These are phyloP conservation scores for Mucor indicus DNA, from an alignment of 371 early-diverging fungal species.

Conservation along the genomic window DNA sequence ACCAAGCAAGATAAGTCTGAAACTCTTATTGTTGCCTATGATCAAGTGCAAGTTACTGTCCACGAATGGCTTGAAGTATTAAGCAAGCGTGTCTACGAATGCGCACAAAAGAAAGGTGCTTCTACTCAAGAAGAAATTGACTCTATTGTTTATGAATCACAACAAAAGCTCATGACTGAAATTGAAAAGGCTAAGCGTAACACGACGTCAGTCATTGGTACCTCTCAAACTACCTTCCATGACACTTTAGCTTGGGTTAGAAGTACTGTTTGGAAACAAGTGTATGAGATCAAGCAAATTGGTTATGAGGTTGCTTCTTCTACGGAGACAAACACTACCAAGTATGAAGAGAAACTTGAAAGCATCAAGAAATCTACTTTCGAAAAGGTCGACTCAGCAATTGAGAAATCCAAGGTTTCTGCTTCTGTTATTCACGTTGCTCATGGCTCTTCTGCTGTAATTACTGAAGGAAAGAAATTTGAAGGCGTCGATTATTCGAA, in stretches of 20 bases:
- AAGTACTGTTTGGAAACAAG: slow-evolving; percentile 22
- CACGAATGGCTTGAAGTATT: slow-evolving; percentile 19
- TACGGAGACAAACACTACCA: slow-evolving; percentile 1
- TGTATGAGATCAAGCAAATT: slow-evolving; percentile 17
- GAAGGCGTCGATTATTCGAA: slow-evolving; percentile 24
- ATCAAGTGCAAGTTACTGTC: slow-evolving; percentile 11
- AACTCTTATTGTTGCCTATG: slow-evolving; percentile 14
- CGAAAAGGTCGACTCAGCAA: slow-evolving; percentile 3
- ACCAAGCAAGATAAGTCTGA: slow-evolving; percentile 18
- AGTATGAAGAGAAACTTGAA: slow-evolving; percentile 7
- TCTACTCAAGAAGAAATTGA: slow-evolving; percentile 22
- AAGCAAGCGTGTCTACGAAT: slow-evolving; percentile 19
- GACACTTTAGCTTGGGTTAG: slow-evolving; percentile 22
- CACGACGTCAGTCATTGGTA: slow-evolving; percentile 18
- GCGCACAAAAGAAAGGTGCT: slow-evolving; percentile 19
- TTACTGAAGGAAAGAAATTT: slow-evolving; percentile 24
- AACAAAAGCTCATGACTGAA: slow-evolving; percentile 19
- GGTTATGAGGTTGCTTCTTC: slow-evolving; percentile 15
- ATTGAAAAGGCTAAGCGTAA: slow-evolving; percentile 28
- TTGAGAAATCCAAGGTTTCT: slow-evolving; percentile 16
- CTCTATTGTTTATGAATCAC: slow-evolving; percentile 20
- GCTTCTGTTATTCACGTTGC: slow-evolving; percentile 12
- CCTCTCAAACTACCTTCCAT: slow-evolving; percentile 27
- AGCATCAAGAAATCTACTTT: slow-evolving; percentile 10
- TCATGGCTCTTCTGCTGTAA: slow-evolving; percentile 9